Evolutionary conservation across 352 stramenopile genomes (phyloP).

Genomic region (Phytophthora meadii): DNA sequence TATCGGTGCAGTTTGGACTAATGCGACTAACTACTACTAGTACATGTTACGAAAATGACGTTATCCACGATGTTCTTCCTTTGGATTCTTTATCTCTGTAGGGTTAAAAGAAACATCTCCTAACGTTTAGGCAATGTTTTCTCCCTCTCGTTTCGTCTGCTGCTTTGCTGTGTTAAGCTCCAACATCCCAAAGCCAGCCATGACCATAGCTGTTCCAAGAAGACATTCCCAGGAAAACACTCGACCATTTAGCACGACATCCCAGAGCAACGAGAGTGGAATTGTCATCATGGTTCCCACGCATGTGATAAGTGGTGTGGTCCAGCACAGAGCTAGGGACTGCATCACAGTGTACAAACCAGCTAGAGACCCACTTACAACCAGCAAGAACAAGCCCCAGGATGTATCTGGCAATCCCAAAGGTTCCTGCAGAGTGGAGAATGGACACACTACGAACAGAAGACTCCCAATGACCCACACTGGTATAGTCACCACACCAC

Average conservation of each 20-base stretch:
- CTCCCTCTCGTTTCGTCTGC: background rate
- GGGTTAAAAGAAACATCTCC: no score
- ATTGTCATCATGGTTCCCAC: slow-evolving; percentile 2
- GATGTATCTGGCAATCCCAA: background rate
- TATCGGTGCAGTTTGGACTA: slow-evolving; percentile 3
- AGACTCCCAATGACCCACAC: slow-evolving; percentile 50
- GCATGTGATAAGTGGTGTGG: slow-evolving; percentile 39
- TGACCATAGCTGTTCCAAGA: slow-evolving; percentile 53
- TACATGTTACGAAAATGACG: background rate
- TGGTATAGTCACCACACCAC: slow-evolving; percentile 50
- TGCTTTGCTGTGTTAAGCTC: slow-evolving; percentile 26
- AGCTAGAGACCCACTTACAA: slow-evolving; percentile 23
- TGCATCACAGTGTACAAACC: slow-evolving; percentile 33
- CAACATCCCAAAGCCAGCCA: slow-evolving; percentile 55
- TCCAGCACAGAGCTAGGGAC: slow-evolving; percentile 41
- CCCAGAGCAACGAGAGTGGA: slow-evolving; percentile 1
- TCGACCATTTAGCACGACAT: background rate
- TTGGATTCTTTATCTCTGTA: no score
- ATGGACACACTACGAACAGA: slow-evolving; percentile 38
- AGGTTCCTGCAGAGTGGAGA: slow-evolving; percentile 29
- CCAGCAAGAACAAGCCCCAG: slow-evolving; percentile 36
- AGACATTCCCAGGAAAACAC: slow-evolving; percentile 20
- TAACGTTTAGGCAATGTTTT: background rate
- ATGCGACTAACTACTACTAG: background rate
- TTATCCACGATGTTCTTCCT: no score